Evolutionary conservation across 2,329 filamentous ascomycete genomes (phyloP), one percentile per base, ranked within the genome.

Genomic region (Plectosphaerella sp.): DNA sequence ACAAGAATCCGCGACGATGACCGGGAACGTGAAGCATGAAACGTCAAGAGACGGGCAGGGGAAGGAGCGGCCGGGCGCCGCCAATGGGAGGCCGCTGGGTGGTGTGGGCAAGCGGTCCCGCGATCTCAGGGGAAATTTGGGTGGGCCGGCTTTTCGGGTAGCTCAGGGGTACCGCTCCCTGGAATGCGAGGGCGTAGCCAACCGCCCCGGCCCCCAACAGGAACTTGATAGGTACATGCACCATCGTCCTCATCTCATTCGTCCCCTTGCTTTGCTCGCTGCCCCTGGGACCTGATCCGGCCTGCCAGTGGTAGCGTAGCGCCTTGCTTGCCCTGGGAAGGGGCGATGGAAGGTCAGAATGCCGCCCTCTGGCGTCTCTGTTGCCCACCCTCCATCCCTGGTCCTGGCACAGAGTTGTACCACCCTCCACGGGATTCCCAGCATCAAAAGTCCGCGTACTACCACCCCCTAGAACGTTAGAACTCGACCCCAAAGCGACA

Each of bases 1-100:
- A 57, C 51, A 45, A 52, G 52, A 64, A 62, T 59, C 61, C 62
- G 62, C 60, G 62, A 66, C 63, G 58, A 55, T 51, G 37, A 15
- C 37, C 37, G 37, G 37, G 37, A 41, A 41, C n/a, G 57, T 59
- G 55, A 59, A 52, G 59, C 56, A 57, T 66, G 64, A 66, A 66
- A 65, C 64, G 62, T 61, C 50, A 59, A 57, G 56, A 58, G 48
- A 28, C 48, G 37, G 37, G 25, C 48, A 49, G 48, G 48, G 48
- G 36, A 49, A 49, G 48, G 41, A 33, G 39, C 22, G 15, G 14
- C 15, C 39, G 24, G n/a, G n/a, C 22, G 49, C 50, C 45, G 52
- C 59, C 59, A 61, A 62, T 61, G 45, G 52, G 48, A 49, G 25
- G 15, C 39, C 48, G 16, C 25, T 45, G 22, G 39, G 25, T 43